Percentiles rank a stretch among this genome's conserved stretches.
These are phyloP conservation scores for Nissolia schottii DNA, from an alignment of 306 rosid genomes.

Conservation along the genomic window DNA sequence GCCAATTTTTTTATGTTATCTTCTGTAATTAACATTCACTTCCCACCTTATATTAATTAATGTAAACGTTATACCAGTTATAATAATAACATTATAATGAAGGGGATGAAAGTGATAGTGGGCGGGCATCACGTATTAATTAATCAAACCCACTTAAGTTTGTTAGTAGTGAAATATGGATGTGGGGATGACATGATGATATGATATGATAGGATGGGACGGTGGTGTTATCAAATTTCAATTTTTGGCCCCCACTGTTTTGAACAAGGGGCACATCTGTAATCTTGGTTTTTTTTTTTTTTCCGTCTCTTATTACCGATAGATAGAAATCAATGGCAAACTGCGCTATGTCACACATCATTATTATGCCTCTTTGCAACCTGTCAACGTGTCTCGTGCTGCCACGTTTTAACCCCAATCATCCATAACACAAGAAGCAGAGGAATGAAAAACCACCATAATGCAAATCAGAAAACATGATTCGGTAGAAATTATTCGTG, in stretches of 20 bases:
- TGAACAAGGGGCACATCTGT: neutral
- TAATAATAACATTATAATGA: neutral
- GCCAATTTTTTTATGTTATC: too few relatives aligned
- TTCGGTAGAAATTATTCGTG: neutral
- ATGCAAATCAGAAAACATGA: neutral
- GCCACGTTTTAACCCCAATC: neutral
- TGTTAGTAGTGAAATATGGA: neutral
- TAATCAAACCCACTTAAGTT: neutral
- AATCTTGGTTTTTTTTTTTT: too few relatives aligned
- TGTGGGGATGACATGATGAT: neutral
- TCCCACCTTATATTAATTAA: neutral
- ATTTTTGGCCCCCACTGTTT: neutral
- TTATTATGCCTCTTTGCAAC: neutral
- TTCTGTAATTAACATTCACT: too few relatives aligned
- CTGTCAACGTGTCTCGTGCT: neutral
- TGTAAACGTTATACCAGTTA: too few relatives aligned
- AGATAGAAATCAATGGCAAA: neutral
- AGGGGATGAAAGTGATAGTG: neutral
- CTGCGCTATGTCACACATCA: neutral
- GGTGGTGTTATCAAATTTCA: neutral
- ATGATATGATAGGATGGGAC: neutral
- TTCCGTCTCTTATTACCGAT: too few relatives aligned
- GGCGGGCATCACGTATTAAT: neutral
- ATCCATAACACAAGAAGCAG: neutral
- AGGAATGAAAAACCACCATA: neutral